Conservation (phyloP, 2,329 filamentous ascomycete genomes). For the Neodidymelliopsis sp. region DNA sequence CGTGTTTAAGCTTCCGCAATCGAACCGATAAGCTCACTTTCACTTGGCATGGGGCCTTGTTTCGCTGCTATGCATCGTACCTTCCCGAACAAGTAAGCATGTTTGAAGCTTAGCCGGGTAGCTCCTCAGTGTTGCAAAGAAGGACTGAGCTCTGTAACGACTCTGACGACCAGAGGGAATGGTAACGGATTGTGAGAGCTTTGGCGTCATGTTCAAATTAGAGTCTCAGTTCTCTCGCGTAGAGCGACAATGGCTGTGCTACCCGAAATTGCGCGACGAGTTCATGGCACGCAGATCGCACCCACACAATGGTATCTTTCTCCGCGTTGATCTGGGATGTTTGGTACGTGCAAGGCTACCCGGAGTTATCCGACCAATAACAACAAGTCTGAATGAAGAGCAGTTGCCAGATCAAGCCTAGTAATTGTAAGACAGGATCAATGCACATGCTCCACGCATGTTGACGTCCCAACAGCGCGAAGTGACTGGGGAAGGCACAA, state of each 20-base stretch:
- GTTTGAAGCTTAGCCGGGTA: conserved; percentile 8
- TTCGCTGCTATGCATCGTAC: conserved; percentile 19
- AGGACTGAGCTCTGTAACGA: too few species aligned
- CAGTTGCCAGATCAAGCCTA: conserved; percentile 27
- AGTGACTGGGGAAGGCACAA: background rate
- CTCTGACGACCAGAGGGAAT: background rate
- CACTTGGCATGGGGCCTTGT: conserved; percentile 12
- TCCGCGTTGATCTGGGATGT: background rate
- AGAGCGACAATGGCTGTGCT: background rate
- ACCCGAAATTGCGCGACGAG: background rate
- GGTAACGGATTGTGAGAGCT: too few species aligned
- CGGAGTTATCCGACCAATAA: background rate
- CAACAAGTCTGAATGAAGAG: background rate
- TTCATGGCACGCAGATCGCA: background rate
- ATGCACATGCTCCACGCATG: background rate
- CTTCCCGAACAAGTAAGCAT: conserved; percentile 25
- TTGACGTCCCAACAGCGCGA: background rate
- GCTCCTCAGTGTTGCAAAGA: background rate
- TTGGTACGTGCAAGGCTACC: background rate
- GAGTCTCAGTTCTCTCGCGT: background rate
- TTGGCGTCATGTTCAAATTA: too few species aligned
- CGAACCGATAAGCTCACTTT: conserved; percentile 17
- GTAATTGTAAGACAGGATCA: conserved; percentile 11
- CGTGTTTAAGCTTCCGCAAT: conserved; percentile 28
- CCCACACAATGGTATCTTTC: background rate